phyloP scores from a whole-genome alignment of 192 early-diverging fungal species.

The Entrophospora sp. region DNA sequence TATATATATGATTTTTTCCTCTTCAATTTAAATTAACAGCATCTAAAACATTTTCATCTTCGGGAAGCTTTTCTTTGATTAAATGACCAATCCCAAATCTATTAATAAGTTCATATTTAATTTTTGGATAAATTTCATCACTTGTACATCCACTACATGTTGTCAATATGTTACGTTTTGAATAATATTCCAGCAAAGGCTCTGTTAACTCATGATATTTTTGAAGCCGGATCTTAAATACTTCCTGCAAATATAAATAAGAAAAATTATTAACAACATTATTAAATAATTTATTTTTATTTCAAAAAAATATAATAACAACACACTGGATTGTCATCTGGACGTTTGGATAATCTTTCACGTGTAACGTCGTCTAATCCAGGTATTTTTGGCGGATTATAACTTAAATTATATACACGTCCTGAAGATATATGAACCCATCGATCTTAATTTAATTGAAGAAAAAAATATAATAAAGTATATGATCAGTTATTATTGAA shows the following conservation, averaged over 20 bases:
- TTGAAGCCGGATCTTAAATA: constrained; percentile 65
- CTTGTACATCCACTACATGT: constrained; percentile 73
- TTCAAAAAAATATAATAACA: neutral
- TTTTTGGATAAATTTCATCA: constrained; percentile 87
- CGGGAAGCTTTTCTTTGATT: no score
- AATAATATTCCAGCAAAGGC: constrained; percentile 85
- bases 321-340: constrained; percentile 71
- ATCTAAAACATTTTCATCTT: no score
- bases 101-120: constrained; percentile 31
- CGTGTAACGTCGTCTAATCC: constrained; percentile 92
- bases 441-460: constrained; percentile 76
- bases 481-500: constrained; percentile 1
- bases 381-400: constrained; percentile 78
- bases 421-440: constrained; percentile 91
- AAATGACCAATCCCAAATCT: neutral
- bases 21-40: no score
- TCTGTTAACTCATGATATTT: constrained; percentile 69
- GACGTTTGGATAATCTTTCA: constrained; percentile 76
- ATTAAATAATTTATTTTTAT: no score
- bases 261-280: neutral
- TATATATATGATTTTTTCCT: no score
- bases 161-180: constrained; percentile 47
- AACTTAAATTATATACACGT: constrained; percentile 86
- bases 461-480: neutral
- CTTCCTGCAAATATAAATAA: constrained; percentile 43